These are phyloP conservation scores for Chrysoporthe austroafricana DNA, from an alignment of 2,329 filamentous ascomycete species.

Conservation along the genomic window DNA sequence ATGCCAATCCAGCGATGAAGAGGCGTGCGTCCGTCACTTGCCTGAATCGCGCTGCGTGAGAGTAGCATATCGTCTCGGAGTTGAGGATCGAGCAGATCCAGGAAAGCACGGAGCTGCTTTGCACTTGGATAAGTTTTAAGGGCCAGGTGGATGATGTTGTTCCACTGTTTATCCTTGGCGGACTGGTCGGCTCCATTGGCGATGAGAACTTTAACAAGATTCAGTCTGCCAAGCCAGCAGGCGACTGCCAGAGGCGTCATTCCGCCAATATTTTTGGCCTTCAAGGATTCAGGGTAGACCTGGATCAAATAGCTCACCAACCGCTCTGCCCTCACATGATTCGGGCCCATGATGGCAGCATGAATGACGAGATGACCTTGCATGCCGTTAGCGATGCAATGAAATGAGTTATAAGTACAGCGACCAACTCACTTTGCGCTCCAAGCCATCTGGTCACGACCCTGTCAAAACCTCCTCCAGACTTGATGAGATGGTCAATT, in stretches of 20 bases:
- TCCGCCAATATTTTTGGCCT: constrained; percentile 61
- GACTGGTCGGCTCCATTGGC: constrained; percentile 72
- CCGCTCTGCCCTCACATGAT: constrained; percentile 47
- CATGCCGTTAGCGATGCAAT: neutral
- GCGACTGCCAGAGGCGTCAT: constrained; percentile 73
- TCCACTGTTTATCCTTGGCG: constrained; percentile 59
- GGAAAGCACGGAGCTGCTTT: constrained; percentile 48
- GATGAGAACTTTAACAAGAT: constrained; percentile 65
- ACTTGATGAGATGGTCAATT: constrained; percentile 63
- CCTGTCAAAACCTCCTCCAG: constrained; percentile 65
- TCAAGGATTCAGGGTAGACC: constrained; percentile 62
- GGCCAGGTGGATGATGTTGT: constrained; percentile 72
- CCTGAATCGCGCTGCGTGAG: constrained; percentile 57
- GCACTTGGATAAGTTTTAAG: constrained; percentile 39
- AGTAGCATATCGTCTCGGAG: constrained; percentile 61
- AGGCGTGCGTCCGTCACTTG: constrained; percentile 61
- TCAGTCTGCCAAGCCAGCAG: constrained; percentile 56
- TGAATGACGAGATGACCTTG: constrained; percentile 68
- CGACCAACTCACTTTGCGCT: constrained; percentile 55
- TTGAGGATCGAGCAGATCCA: constrained; percentile 61
- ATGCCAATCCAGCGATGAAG: constrained; percentile 62
- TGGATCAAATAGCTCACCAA: constrained; percentile 70
- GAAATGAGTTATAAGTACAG: constrained; percentile 30
- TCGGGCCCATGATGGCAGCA: constrained; percentile 59
- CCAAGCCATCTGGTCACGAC: constrained; percentile 66